These are phyloP conservation scores for Carex kokanica DNA, from an alignment of 176 grass and related monocot species.

Conservation along the genomic window DNA sequence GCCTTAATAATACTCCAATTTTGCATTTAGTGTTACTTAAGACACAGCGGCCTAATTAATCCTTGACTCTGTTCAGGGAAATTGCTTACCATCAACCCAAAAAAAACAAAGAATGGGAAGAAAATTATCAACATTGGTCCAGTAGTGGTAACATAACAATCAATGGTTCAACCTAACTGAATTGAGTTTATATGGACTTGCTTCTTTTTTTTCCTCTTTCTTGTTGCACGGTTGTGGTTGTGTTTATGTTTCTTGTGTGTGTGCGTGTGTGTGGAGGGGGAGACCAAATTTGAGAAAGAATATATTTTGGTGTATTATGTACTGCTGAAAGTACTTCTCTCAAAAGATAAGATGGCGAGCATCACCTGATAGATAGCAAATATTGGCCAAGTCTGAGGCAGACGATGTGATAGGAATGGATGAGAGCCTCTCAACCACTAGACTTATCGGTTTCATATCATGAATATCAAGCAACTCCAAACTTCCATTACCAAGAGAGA, in stretches of 20 bases:
- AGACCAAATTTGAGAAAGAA: background rate
- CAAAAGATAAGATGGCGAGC: background rate
- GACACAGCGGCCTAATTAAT: background rate
- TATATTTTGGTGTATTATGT: background rate
- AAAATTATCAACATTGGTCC: background rate
- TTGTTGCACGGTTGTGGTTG: background rate
- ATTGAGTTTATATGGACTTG: background rate
- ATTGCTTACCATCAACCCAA: background rate
- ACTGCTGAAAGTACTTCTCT: constrained; percentile 1
- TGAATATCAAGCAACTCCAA: constrained; percentile 34
- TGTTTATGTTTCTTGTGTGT: background rate
- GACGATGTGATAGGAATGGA: constrained; percentile 41
- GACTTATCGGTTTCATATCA: constrained; percentile 40
- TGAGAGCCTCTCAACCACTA: constrained; percentile 56
- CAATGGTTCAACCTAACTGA: background rate
- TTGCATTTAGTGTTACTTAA: background rate
- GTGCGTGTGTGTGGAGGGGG: background rate
- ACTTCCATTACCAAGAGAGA: constrained; percentile 45
- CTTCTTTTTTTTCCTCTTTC: background rate
- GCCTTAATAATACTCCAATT: constrained; percentile 1
- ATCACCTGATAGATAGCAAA: constrained; percentile 76
- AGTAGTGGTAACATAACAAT: background rate
- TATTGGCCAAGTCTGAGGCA: constrained; percentile 36
- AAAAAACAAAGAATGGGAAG: background rate
- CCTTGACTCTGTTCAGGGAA: constrained; percentile 2